phyloP scores from a whole-genome alignment of 108 stramenopile genomes.

The Stephanodiscus minutulus region DNA sequence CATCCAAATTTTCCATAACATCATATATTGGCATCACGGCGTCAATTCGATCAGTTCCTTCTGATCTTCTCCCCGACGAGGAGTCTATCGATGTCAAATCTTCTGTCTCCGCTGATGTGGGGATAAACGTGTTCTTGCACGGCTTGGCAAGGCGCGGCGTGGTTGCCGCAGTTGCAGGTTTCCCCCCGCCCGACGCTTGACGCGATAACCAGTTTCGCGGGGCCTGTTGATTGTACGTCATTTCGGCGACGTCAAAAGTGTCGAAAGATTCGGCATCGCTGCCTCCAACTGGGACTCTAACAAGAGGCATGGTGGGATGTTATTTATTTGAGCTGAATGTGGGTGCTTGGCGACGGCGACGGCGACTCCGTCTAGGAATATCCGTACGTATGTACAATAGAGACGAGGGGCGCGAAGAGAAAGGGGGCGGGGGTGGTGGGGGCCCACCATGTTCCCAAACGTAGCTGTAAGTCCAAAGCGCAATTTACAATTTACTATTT shows the following conservation, averaged over 20 bases:
- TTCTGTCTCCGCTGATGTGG: slow-evolving; percentile 8
- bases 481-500: no score
- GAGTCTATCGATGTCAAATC: slow-evolving; percentile 15
- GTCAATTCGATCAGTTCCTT: not conserved
- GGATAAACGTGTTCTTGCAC: slow-evolving; percentile 4
- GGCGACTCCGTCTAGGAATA: no score
- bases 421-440: no score
- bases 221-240: slow-evolving; percentile 4
- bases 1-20: slow-evolving; percentile 2
- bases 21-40: slow-evolving; percentile 1
- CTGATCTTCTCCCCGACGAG: slow-evolving; percentile 8
- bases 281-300: slow-evolving; percentile 13
- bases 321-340: not conserved
- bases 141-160: not conserved
- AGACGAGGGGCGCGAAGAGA: no score
- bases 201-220: slow-evolving; percentile 13
- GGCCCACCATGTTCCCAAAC: no score
- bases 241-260: slow-evolving; percentile 20
- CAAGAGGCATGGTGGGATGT: slow-evolving; percentile 1
- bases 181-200: not conserved
- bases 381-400: no score
- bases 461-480: no score
- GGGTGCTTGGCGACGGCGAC: no score
- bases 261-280: slow-evolving; percentile 31
- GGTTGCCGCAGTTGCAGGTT: not conserved